A percentile compares a stretch with the other conserved stretches of the same genome.
Evolutionary conservation across 495 filamentous ascomycete species (phyloP).

Genomic region (Arthonia radiata): DNA sequence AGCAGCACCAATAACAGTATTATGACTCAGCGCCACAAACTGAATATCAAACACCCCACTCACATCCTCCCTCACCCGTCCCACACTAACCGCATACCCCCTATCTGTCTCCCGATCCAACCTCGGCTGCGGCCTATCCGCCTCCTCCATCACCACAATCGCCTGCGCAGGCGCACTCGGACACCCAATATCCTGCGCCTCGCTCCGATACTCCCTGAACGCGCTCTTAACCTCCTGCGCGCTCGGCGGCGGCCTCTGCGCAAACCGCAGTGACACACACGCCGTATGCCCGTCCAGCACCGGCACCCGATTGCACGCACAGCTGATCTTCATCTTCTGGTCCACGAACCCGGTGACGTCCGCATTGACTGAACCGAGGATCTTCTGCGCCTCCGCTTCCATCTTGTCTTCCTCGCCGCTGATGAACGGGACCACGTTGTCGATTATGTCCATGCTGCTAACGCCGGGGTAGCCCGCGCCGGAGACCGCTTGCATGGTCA

Average conservation of each 20-base stretch:
- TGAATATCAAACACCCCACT: slow-evolving; percentile 61
- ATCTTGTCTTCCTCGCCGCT: slow-evolving; percentile 79
- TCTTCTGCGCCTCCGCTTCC: slow-evolving; percentile 66
- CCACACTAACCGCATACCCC: slow-evolving; percentile 65
- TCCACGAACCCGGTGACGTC: slow-evolving; percentile 40
- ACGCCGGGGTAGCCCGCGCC: slow-evolving; percentile 78
- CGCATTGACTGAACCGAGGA: slow-evolving; percentile 41
- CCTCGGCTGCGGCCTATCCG: slow-evolving; percentile 62
- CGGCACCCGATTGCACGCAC: slow-evolving; percentile 59
- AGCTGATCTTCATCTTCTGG: slow-evolving; percentile 42
- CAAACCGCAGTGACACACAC: slow-evolving; percentile 55
- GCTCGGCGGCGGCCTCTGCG: slow-evolving; percentile 24
- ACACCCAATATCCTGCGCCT: slow-evolving; percentile 47
- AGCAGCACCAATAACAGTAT: slow-evolving; percentile 78
- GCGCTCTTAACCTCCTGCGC: slow-evolving; percentile 45
- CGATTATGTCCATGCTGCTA: slow-evolving; percentile 43
- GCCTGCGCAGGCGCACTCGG: slow-evolving; percentile 49
- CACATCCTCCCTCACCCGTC: slow-evolving; percentile 46
- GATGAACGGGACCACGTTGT: slow-evolving; percentile 73
- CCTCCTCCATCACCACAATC: slow-evolving; percentile 58
- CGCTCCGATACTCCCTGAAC: slow-evolving; percentile 45
- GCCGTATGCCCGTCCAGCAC: slow-evolving; percentile 71
- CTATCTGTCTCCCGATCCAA: slow-evolving; percentile 49
- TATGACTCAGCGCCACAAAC: slow-evolving; percentile 64
- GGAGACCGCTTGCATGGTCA: slow-evolving; percentile 72